Percentiles rank a stretch among this genome's conserved stretches.
phyloP scores from a whole-genome alignment of 352 stramenopile species.

The Phytophthora vignae region DNA sequence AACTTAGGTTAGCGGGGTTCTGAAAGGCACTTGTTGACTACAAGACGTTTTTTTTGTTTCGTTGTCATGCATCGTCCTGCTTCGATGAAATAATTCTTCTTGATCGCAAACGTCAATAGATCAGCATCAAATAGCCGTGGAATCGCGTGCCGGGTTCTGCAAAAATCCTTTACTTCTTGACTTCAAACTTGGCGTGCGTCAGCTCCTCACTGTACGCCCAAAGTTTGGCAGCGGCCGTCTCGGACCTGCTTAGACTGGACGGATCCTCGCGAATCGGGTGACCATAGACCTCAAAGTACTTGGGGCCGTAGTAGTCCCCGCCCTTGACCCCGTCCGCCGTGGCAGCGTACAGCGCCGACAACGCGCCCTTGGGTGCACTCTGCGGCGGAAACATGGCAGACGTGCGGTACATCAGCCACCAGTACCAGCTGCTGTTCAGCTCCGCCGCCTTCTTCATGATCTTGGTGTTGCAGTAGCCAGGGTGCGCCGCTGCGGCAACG shows the following conservation, averaged over 20 bases:
- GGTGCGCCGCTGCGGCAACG: conserved; percentile 35
- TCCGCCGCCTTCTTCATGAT: conserved; percentile 38
- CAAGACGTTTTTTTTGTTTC: too few species aligned
- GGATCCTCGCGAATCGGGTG: conserved; percentile 45
- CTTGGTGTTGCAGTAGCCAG: conserved; percentile 41
- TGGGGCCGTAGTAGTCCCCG: conserved; percentile 52
- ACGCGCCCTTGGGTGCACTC: conserved; percentile 45
- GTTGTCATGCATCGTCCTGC: too few species aligned
- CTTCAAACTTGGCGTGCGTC: conserved; percentile 35
- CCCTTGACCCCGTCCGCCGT: conserved; percentile 28
- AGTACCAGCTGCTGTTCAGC: conserved; percentile 31
- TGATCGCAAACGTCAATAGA: too few species aligned
- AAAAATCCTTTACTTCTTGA: conserved; percentile 22
- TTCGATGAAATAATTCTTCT: too few species aligned
- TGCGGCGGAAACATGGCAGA: conserved; percentile 7
- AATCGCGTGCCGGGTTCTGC: not conserved
- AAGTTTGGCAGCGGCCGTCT: conserved; percentile 28
- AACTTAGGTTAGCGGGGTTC: too few species aligned
- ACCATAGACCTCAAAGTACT: conserved; percentile 31
- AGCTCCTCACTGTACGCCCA: conserved; percentile 57
- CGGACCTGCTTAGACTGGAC: conserved; percentile 31
- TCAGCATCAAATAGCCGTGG: too few species aligned
- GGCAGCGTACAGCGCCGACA: conserved; percentile 55
- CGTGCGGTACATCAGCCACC: conserved; percentile 19
- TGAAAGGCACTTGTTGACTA: too few species aligned